Conservation (phyloP, 768 basidiomycete species). For the Pleurotus cornucopiae region DNA sequence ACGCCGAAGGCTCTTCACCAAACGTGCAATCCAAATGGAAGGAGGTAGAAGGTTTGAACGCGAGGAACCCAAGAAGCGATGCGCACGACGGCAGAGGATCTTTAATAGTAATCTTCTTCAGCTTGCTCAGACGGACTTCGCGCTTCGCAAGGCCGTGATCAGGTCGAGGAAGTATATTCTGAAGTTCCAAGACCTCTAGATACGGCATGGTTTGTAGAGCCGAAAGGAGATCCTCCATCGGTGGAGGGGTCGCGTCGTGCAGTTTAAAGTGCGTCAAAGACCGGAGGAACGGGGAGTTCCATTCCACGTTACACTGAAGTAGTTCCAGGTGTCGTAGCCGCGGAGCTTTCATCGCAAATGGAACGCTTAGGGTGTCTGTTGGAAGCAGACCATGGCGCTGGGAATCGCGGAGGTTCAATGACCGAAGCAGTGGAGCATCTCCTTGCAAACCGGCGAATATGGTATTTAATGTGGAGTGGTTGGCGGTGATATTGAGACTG, state of each 20-base stretch:
- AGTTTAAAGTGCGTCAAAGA: conserved; percentile 34
- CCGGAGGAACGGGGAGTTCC: conserved; percentile 29
- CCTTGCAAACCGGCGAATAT: background rate
- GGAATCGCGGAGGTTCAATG: conserved; percentile 20
- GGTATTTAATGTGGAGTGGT: conserved; percentile 4
- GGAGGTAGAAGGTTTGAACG: conserved; percentile 14
- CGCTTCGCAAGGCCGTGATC: conserved; percentile 6
- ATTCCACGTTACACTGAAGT: conserved; percentile 26
- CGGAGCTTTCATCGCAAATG: conserved; percentile 23
- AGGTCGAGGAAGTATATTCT: conserved; percentile 27
- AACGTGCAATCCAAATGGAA: conserved; percentile 15
- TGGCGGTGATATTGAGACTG: conserved; percentile 25
- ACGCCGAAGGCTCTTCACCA: conserved; percentile 12
- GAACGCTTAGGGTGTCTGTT: conserved; percentile 18
- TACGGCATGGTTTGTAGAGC: conserved; percentile 29
- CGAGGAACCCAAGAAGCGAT: conserved; percentile 20
- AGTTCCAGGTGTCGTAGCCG: conserved; percentile 32
- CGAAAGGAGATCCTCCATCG: conserved; percentile 25
- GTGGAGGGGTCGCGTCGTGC: conserved; percentile 23
- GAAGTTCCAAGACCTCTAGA: conserved; percentile 29
- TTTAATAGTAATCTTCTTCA: conserved; percentile 19
- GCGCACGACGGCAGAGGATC: conserved; percentile 16
- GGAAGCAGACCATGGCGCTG: conserved; percentile 15
- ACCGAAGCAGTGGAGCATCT: conserved; percentile 26
- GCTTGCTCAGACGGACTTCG: conserved; percentile 14